These are phyloP conservation scores for Pythium guiyangense DNA, from an alignment of 352 stramenopile genomes.

Conservation along the genomic window DNA sequence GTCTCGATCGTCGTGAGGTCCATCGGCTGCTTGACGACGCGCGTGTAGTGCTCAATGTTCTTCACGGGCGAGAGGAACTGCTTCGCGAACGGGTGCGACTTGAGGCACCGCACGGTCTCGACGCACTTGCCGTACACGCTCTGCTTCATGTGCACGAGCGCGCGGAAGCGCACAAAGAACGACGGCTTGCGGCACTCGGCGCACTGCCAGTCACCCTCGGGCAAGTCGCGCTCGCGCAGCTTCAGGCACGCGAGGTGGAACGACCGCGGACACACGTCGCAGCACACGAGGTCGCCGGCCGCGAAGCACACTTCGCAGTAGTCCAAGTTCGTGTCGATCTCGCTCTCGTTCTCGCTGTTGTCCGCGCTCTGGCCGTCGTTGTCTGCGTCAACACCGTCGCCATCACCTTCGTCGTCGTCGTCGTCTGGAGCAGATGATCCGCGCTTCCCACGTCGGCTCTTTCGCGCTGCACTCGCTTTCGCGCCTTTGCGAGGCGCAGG, in stretches of 20 bases:
- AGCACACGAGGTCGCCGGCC: constrained; percentile 87
- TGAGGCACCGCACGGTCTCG: constrained; percentile 65
- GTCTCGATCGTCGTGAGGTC: constrained; percentile 67
- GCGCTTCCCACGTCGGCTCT: neutral
- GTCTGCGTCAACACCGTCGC: constrained; percentile 17
- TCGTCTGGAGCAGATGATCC: neutral
- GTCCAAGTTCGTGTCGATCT: constrained; percentile 78
- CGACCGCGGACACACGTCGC: constrained; percentile 87
- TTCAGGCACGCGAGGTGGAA: constrained; percentile 88
- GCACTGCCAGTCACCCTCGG: constrained; percentile 79
- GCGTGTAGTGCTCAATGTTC: constrained; percentile 66
- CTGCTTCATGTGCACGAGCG: constrained; percentile 38
- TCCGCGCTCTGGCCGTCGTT: constrained; percentile 47
- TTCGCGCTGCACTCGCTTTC: neutral
- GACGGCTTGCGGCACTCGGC: constrained; percentile 69
- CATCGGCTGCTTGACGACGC: constrained; percentile 80
- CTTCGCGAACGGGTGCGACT: constrained; percentile 74
- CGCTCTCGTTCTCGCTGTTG: constrained; percentile 36
- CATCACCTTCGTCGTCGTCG: constrained; percentile 21
- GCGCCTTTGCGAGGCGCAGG: constrained; percentile 2
- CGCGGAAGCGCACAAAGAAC: constrained; percentile 50
- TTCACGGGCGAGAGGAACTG: constrained; percentile 73
- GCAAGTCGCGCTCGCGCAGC: constrained; percentile 66
- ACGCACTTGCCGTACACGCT: constrained; percentile 56
- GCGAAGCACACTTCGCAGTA: constrained; percentile 82